Evolutionary conservation across 805 yeast species (phyloP), one percentile per base, ranked within the genome.

Genomic region (Monosporozyma solicola): DNA sequence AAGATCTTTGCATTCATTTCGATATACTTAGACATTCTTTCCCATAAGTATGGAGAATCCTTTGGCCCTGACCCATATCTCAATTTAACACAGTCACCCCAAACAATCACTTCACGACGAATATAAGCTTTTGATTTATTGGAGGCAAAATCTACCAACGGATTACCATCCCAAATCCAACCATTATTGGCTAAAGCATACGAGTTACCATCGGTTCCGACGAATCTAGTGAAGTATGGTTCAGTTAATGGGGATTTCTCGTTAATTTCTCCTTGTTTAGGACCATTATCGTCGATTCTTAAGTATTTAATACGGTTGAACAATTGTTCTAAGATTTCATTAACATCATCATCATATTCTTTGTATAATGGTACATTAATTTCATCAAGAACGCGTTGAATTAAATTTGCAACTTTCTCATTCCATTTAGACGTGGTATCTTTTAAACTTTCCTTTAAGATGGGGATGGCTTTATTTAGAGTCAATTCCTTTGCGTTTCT

Each of bases 151-250:
- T 92, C 98, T 2, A 88, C 85, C 53, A 91, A 70, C 1, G 98
- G 97, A 59, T 92, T 84, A 10, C 96, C 97, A 51, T 88, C 91
- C 99, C 99, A 92, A 53, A 94, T 89, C 97, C 98, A 92, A 48
- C 99, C 99, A 63, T 94, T 92, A 65, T 94, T 94, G 3, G 96
- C 98, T 54, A 92, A 72, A 8, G 87, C 84, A 72, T 83, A 84
- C 1, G 76, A 72, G 41, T 77, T 74, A 2, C 90, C 92, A 48
- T 74, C 73, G 2, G 64, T 64, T 0, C 70, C 67, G 2, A 59
- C 65, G 59, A 91, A 80, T 54, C 90, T 74, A 1, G 97, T 89
- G 67, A 94, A 92, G 68, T 92, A 92, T 4, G 91, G 83, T 68
- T 92, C 98, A 2, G 87, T 79, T 41, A 92, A 73, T 0, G 96